These are phyloP conservation scores for Trichoderma erinaceum DNA, from an alignment of 495 filamentous ascomycete genomes.

Conservation along the genomic window DNA sequence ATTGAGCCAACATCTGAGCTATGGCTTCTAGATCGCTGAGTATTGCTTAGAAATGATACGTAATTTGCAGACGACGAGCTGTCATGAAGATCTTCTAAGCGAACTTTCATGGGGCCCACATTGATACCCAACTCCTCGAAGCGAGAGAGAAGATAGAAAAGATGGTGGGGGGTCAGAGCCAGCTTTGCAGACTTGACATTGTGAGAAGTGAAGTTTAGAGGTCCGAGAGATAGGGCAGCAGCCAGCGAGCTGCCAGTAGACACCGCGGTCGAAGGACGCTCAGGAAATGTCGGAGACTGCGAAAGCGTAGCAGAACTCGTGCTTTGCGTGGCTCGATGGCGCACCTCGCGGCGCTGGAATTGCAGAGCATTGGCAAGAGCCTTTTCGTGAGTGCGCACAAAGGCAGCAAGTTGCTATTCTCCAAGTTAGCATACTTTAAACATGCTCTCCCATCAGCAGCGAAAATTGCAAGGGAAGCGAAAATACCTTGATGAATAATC, in stretches of 20 bases:
- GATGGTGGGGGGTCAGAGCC: conserved; percentile 91
- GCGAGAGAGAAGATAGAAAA: conserved; percentile 90
- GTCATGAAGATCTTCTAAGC: conserved; percentile 88
- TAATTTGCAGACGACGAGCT: conserved; percentile 82
- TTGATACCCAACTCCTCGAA: conserved; percentile 87
- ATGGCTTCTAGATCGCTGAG: conserved; percentile 65
- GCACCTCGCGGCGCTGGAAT: conserved; percentile 59
- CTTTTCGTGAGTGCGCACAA: conserved; percentile 95
- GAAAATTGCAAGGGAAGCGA: neutral
- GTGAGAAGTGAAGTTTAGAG: conserved; percentile 76
- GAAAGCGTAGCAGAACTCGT: conserved; percentile 43
- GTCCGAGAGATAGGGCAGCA: conserved; percentile 76
- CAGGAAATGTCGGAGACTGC: conserved; percentile 44
- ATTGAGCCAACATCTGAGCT: conserved; percentile 83
- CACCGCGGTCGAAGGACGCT: conserved; percentile 52
- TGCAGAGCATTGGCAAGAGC: conserved; percentile 94
- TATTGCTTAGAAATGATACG: conserved; percentile 87
- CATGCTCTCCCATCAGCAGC: neutral
- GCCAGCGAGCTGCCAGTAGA: conserved; percentile 69
- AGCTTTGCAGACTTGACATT: conserved; percentile 83
- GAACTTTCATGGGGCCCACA: conserved; percentile 92
- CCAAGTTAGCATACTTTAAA: neutral
- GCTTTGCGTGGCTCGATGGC: conserved; percentile 57
- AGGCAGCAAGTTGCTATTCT: conserved; percentile 79
- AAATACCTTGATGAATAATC: conserved; percentile 78